Conservation (phyloP, 805 yeast genomes). For the Maudiozyma serrabonitensis region DNA sequence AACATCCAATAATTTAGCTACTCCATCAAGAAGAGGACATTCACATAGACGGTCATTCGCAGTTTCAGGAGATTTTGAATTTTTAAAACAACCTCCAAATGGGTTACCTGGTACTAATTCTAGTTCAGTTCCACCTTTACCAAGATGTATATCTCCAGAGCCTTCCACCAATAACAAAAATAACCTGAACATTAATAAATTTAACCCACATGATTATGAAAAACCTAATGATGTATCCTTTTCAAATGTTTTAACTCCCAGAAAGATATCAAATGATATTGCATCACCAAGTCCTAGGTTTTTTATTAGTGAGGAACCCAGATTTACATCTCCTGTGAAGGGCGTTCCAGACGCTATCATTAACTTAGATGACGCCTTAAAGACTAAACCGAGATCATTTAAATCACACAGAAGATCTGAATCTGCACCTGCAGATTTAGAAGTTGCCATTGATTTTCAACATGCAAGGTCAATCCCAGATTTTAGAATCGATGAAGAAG, state of each 20-base stretch:
- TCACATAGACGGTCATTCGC: conserved; percentile 83
- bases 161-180: neutral
- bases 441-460: conserved; percentile 14
- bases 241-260: conserved; percentile 2
- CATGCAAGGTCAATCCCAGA: neutral
- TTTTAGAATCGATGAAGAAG: conserved; percentile 17
- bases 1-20: conserved; percentile 6
- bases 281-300: conserved; percentile 21
- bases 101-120: neutral
- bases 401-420: conserved; percentile 42
- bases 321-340: conserved; percentile 22
- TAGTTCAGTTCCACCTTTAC: conserved; percentile 10
- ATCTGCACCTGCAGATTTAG: conserved; percentile 45
- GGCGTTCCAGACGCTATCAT: conserved; percentile 46
- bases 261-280: conserved; percentile 1
- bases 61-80: conserved; percentile 76
- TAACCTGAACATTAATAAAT: neutral
- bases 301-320: conserved; percentile 27
- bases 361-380: conserved; percentile 45
- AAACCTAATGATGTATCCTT: neutral
- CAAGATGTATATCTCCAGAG: conserved; percentile 7
- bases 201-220: neutral
- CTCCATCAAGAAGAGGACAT: conserved; percentile 45
- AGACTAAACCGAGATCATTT: conserved; percentile 27
- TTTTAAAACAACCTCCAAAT: conserved; percentile 22